phyloP scores from a whole-genome alignment of 1,284 basidiomycete genomes.

The Gymnopus androsaceus region DNA sequence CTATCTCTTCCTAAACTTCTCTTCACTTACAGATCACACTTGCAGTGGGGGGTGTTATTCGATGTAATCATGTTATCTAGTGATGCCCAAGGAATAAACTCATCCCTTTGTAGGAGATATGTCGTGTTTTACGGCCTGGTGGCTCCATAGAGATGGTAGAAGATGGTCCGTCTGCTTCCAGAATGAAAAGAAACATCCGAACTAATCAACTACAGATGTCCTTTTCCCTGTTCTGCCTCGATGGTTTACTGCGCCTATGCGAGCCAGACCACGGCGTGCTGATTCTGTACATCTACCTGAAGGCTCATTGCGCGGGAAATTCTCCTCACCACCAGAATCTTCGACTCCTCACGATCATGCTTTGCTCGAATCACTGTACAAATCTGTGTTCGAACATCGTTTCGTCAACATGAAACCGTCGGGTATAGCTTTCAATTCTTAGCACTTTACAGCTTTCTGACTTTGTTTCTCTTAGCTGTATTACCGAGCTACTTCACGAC shows the following conservation, averaged over 20 bases:
- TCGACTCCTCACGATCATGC: conserved; percentile 57
- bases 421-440: conserved; percentile 34
- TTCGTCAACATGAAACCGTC: conserved; percentile 70
- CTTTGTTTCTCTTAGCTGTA: conserved; percentile 45
- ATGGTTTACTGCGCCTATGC: conserved; percentile 67
- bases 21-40: conserved; percentile 14
- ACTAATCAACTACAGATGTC: conserved; percentile 43
- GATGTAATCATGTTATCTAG: conserved; percentile 43
- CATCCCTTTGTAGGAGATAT: conserved; percentile 54
- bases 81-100: not conserved
- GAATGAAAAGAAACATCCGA: not conserved
- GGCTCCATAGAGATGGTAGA: conserved; percentile 72
- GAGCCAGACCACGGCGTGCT: conserved; percentile 44
- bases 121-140: conserved; percentile 64
- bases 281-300: conserved; percentile 52
- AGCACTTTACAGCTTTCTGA: not conserved
- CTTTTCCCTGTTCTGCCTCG: conserved; percentile 63
- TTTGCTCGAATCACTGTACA: conserved; percentile 63
- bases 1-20: conserved; percentile 2
- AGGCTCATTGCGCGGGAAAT: conserved; percentile 34
- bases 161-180: conserved; percentile 54
- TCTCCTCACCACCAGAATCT: conserved; percentile 33
- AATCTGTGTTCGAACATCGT: conserved; percentile 61
- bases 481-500: conserved; percentile 71
- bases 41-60: conserved; percentile 67